phyloP scores from a whole-genome alignment of 768 basidiomycete genomes.

The Rubroboletus satanas region DNA sequence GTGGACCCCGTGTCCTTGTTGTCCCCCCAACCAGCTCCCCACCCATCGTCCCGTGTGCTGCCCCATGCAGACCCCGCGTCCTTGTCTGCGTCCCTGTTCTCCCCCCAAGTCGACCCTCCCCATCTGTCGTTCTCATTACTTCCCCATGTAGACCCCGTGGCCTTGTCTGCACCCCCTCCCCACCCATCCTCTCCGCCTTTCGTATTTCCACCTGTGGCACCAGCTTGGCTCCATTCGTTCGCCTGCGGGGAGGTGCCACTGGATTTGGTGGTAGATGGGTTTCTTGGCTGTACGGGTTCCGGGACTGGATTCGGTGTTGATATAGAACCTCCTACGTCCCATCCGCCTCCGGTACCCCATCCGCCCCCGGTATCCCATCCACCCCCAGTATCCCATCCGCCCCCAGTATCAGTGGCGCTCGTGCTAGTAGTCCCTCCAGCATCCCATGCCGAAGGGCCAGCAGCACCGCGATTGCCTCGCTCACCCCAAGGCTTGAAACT shows the following conservation, averaged over 20 bases:
- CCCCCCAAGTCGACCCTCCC: slow-evolving; percentile 4
- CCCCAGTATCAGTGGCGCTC: not conserved
- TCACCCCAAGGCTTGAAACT: slow-evolving; percentile 7
- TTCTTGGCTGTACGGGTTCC: not conserved
- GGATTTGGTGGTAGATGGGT: not conserved
- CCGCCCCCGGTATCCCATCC: slow-evolving; percentile 1
- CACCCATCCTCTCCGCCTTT: slow-evolving; percentile 1
- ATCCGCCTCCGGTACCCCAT: slow-evolving; percentile 10
- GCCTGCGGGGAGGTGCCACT: not conserved
- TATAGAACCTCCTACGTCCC: slow-evolving; percentile 1
- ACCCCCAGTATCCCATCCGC: slow-evolving; percentile 7
- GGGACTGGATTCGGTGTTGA: slow-evolving; percentile 4
- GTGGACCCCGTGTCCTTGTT: not conserved
- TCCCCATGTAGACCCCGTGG: slow-evolving; percentile 7
- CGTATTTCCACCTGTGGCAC: not conserved
- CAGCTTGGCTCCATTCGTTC: not conserved
- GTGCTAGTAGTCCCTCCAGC: not conserved
- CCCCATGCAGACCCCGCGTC: not conserved
- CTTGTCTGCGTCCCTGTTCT: not conserved
- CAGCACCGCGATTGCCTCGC: not conserved
- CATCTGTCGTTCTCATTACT: not conserved
- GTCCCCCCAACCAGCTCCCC: slow-evolving; percentile 9
- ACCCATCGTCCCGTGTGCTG: not conserved
- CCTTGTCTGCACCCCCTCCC: not conserved
- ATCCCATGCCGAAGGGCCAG: not conserved